A percentile compares a stretch with the other conserved stretches of the same genome.
phyloP scores from a whole-genome alignment of 495 filamentous ascomycete genomes.

The Trypethelium eluteriae region DNA sequence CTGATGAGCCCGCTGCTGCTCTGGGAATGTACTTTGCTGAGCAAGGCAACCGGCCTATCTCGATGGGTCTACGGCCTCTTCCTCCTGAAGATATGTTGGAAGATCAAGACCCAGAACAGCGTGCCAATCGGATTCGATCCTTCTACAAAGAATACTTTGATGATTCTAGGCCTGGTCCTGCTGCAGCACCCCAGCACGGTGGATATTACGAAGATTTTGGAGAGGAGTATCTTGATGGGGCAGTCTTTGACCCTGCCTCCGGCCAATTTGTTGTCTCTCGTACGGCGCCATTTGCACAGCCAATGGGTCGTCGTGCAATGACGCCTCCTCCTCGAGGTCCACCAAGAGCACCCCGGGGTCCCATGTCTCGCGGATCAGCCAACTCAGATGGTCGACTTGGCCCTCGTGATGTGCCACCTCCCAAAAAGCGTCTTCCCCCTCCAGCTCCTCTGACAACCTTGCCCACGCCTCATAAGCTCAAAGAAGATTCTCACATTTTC shows the following conservation, averaged over 20 bases:
- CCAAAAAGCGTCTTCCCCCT: constrained; percentile 60
- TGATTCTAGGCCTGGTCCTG: constrained; percentile 57
- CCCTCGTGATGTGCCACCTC: constrained; percentile 41
- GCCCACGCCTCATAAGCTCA: constrained; percentile 79
- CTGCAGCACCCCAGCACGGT: constrained; percentile 32
- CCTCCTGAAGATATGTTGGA: constrained; percentile 80
- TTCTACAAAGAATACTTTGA: constrained; percentile 99
- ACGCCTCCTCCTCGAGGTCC: constrained; percentile 76
- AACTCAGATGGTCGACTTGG: constrained; percentile 30
- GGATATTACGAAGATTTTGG: constrained; percentile 67
- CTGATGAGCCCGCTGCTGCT: neutral
- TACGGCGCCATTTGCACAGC: constrained; percentile 63
- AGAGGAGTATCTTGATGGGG: constrained; percentile 54
- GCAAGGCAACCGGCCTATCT: constrained; percentile 2
- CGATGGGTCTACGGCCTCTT: constrained; percentile 80
- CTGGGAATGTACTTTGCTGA: constrained; percentile 8
- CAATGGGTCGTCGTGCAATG: constrained; percentile 85
- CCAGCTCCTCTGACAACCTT: constrained; percentile 66
- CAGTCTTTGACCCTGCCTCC: constrained; percentile 64
- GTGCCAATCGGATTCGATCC: constrained; percentile 91
- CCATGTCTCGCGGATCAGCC: constrained; percentile 32
- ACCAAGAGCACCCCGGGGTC: constrained; percentile 43
- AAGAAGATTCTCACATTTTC: constrained; percentile 69
- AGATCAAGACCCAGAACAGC: constrained; percentile 75
- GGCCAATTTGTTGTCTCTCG: constrained; percentile 65